Conservation (phyloP, 352 stramenopile genomes). For the Pythium aphanidermatum region DNA sequence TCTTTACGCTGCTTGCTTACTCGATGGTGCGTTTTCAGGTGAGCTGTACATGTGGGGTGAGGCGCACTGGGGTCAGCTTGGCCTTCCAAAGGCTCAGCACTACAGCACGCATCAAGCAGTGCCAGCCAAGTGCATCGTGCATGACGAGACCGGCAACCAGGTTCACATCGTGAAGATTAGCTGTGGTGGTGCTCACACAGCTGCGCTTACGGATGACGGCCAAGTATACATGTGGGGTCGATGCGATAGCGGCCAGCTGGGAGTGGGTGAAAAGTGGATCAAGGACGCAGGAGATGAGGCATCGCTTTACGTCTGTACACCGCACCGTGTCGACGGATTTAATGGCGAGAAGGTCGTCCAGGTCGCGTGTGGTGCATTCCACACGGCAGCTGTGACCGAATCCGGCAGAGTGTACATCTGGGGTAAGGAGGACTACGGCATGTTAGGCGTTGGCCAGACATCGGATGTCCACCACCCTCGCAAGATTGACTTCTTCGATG, state of each 20-base stretch:
- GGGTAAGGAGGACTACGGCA: slow-evolving; percentile 86
- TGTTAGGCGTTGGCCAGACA: slow-evolving; percentile 76
- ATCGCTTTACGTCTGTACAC: slow-evolving; percentile 45
- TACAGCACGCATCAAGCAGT: slow-evolving; percentile 53
- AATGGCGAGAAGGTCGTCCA: slow-evolving; percentile 67
- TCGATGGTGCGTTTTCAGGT: slow-evolving; percentile 16
- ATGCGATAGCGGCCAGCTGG: slow-evolving; percentile 71
- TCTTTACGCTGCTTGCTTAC: background rate
- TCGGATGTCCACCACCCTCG: slow-evolving; percentile 58
- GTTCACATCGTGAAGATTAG: slow-evolving; percentile 67
- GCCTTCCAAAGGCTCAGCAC: slow-evolving; percentile 60
- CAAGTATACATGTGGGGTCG: slow-evolving; percentile 77
- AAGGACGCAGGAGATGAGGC: slow-evolving; percentile 56
- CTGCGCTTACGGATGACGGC: slow-evolving; percentile 57
- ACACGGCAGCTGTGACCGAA: slow-evolving; percentile 72
- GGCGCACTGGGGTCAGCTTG: slow-evolving; percentile 75
- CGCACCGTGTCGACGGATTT: slow-evolving; percentile 61
- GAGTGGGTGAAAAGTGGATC: slow-evolving; percentile 57
- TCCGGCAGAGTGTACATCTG: slow-evolving; percentile 70
- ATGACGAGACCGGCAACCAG: slow-evolving; percentile 36
- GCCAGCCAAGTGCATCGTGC: slow-evolving; percentile 58
- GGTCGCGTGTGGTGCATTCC: slow-evolving; percentile 76
- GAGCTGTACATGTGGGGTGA: slow-evolving; percentile 82
- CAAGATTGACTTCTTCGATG: slow-evolving; percentile 60
- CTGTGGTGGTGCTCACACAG: slow-evolving; percentile 71